These are phyloP conservation scores for Pestalotiopsis sp. DNA, from an alignment of 2,329 filamentous ascomycete genomes.

Conservation along the genomic window DNA sequence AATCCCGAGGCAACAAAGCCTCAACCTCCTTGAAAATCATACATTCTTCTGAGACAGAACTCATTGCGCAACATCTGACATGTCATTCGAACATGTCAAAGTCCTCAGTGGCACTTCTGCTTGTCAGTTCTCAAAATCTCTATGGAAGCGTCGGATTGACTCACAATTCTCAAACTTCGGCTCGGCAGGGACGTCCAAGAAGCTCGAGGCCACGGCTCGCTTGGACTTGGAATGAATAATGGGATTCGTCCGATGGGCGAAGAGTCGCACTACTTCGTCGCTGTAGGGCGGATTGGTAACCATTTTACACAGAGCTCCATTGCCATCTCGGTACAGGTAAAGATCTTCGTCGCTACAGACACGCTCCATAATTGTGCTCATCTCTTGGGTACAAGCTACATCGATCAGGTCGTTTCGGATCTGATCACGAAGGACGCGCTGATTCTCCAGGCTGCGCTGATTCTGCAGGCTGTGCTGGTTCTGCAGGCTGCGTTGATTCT, in stretches of 20 bases:
- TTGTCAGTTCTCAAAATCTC: neutral
- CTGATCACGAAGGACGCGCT: neutral
- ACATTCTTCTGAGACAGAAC: neutral
- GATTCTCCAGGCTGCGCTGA: too few species aligned
- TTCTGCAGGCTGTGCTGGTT: too few species aligned
- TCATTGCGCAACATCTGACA: neutral
- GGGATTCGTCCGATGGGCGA: slow-evolving; percentile 20
- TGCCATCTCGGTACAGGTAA: neutral
- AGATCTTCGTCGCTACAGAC: neutral
- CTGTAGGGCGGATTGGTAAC: slow-evolving; percentile 21
- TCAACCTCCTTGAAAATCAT: neutral
- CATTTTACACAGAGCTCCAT: slow-evolving; percentile 14
- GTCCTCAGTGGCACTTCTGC: neutral
- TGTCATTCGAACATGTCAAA: neutral
- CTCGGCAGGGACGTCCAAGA: slow-evolving; percentile 19
- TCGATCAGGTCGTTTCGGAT: slow-evolving; percentile 6
- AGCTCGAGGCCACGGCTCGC: slow-evolving; percentile 24
- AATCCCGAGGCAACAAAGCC: neutral
- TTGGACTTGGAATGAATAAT: slow-evolving; percentile 21
- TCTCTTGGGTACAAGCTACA: neutral
- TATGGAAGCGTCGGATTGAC: neutral
- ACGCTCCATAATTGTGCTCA: slow-evolving; percentile 8
- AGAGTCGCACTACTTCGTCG: slow-evolving; percentile 22
- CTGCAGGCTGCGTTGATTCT: too few species aligned
- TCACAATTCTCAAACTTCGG: neutral